Percentiles rank a stretch among this genome's conserved stretches.
These are phyloP conservation scores for Flueggea neowawraea DNA, from an alignment of 441 rosid genomes.

Conservation along the genomic window DNA sequence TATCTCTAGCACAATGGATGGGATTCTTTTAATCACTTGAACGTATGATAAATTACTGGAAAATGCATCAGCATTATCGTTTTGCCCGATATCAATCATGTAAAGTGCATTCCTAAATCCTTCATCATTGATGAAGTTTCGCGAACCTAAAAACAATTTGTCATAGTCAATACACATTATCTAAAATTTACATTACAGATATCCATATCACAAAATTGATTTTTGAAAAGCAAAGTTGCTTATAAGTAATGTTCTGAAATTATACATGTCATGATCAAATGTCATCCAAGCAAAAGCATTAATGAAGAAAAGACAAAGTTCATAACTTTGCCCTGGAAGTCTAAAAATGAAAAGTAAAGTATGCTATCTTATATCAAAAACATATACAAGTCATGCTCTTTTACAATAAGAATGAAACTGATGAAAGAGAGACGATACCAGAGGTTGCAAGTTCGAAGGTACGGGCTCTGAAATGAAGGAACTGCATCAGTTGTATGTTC, in stretches of 20 bases:
- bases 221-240: not conserved
- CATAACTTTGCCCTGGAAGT: not conserved
- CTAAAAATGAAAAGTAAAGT: not conserved
- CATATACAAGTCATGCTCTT: not conserved
- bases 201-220: not conserved
- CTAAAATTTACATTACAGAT: not conserved
- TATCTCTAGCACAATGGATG: constrained; percentile 41
- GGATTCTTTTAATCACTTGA: constrained; percentile 42
- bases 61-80: constrained; percentile 69
- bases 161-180: not conserved
- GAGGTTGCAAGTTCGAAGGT: constrained; percentile 50
- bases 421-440: constrained; percentile 21
- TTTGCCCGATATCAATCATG: constrained; percentile 84
- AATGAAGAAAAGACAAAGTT: too few species aligned
- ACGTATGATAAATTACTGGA: constrained; percentile 46
- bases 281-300: too few species aligned
- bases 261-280: too few species aligned
- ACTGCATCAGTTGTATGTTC: constrained; percentile 84
- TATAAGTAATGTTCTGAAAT: too few species aligned
- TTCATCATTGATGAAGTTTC: constrained; percentile 30
- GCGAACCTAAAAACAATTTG: constrained; percentile 25
- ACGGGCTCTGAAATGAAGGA: constrained; percentile 71
- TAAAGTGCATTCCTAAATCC: constrained; percentile 70
- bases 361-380: too few species aligned
- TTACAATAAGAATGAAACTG: not conserved